These are phyloP conservation scores for Blastocystis sp. DNA, from an alignment of 352 stramenopile species.

Conservation along the genomic window DNA sequence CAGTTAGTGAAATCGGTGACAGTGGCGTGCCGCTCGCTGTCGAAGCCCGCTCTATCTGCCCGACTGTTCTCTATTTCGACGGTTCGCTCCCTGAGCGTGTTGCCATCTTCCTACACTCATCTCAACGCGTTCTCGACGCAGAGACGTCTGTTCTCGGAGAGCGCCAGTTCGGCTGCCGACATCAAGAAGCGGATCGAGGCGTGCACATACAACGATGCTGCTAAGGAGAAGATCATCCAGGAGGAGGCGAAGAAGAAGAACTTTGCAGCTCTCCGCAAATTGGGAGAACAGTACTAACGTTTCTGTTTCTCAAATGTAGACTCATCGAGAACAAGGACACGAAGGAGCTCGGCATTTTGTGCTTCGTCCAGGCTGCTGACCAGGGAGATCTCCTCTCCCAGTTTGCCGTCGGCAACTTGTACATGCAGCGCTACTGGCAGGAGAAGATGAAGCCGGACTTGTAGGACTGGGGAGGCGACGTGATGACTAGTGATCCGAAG, in stretches of 20 bases:
- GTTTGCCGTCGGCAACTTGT: conserved; percentile 34
- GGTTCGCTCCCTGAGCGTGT: not conserved
- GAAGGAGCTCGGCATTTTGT: conserved; percentile 46
- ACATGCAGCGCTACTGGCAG: conserved; percentile 43
- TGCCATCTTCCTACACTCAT: not conserved
- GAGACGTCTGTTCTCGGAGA: not conserved
- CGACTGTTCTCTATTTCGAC: not conserved
- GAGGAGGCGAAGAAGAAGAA: conserved; percentile 43
- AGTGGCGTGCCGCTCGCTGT: not conserved
- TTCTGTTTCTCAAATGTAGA: not conserved
- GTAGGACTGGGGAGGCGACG: not conserved
- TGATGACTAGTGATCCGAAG: not conserved
- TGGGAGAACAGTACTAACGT: not conserved
- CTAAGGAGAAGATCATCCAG: conserved; percentile 35
- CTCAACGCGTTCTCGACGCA: not conserved
- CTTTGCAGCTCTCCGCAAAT: not conserved
- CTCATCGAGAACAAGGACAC: not conserved
- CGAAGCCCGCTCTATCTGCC: not conserved
- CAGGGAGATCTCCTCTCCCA: conserved; percentile 3
- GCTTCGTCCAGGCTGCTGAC: conserved; percentile 20
- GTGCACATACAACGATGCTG: conserved; percentile 24
- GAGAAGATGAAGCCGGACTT: conserved; percentile 45
- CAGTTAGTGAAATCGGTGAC: not conserved
- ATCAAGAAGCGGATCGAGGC: conserved; percentile 24
- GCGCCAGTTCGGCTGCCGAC: not conserved